These are phyloP conservation scores for Leccinum incarnatum DNA, from an alignment of 768 basidiomycete genomes.

Conservation along the genomic window DNA sequence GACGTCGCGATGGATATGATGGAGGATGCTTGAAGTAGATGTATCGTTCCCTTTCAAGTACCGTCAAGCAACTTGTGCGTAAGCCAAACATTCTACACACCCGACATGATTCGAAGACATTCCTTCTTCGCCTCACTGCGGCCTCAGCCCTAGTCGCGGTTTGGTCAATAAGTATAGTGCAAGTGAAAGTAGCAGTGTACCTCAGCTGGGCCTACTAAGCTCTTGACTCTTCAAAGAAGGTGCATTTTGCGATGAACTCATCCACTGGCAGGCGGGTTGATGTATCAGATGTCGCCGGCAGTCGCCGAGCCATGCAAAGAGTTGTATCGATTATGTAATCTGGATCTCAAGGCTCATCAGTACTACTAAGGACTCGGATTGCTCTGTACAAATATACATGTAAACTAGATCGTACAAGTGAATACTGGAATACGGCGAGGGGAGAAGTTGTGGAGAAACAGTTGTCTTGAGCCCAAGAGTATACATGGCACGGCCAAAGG, in stretches of 20 bases:
- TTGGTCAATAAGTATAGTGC: background rate
- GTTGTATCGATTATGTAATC: constrained; percentile 28
- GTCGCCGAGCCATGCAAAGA: constrained; percentile 29
- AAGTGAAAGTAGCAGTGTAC: constrained; percentile 35
- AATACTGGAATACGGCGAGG: too few relatives aligned
- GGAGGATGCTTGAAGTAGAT: constrained; percentile 79
- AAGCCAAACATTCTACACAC: constrained; percentile 49
- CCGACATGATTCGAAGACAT: constrained; percentile 86
- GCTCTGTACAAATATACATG: too few relatives aligned
- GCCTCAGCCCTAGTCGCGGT: constrained; percentile 62
- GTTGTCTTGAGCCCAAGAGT: too few relatives aligned
- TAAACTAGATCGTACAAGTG: too few relatives aligned
- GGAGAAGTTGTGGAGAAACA: too few relatives aligned
- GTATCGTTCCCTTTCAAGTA: constrained; percentile 79
- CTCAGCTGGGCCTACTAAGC: constrained; percentile 61
- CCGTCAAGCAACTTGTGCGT: constrained; percentile 27
- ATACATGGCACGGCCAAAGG: too few relatives aligned
- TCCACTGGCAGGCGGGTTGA: constrained; percentile 33
- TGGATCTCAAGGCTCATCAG: background rate
- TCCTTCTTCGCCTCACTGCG: constrained; percentile 71
- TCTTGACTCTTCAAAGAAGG: constrained; percentile 65
- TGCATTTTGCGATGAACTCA: constrained; percentile 67
- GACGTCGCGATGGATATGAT: constrained; percentile 76
- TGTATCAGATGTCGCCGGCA: constrained; percentile 31
- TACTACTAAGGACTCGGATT: too few relatives aligned